Evolutionary conservation across 331 rosid species (phyloP).

Genomic region (Cucumis variabilis): DNA sequence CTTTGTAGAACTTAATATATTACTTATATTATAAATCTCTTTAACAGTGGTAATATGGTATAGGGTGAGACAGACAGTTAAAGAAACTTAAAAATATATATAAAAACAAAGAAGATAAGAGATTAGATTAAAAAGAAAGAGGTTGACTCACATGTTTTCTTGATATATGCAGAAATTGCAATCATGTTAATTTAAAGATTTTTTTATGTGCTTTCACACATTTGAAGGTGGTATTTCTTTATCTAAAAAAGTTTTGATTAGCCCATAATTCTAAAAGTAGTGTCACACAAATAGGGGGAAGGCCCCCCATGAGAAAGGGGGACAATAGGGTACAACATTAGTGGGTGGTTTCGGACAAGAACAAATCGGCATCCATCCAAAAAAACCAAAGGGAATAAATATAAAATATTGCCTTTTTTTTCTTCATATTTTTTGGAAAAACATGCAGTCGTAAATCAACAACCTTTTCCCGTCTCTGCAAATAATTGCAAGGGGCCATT

Average conservation of each 20-base stretch:
- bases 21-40: too few relatives aligned
- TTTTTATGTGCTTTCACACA: too few relatives aligned
- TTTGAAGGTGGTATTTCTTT: too few relatives aligned
- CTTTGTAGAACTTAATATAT: too few relatives aligned
- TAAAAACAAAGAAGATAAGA: too few relatives aligned
- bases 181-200: too few relatives aligned
- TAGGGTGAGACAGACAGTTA: too few relatives aligned
- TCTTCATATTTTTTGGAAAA: not conserved
- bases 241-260: not conserved
- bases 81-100: too few relatives aligned
- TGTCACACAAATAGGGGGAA: not conserved
- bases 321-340: not conserved
- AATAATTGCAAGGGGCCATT: not conserved
- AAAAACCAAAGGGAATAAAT: constrained; percentile 17
- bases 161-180: too few relatives aligned
- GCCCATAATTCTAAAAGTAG: not conserved
- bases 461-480: not conserved
- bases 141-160: too few relatives aligned
- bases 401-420: not conserved
- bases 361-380: not conserved
- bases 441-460: not conserved
- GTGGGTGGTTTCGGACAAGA: not conserved
- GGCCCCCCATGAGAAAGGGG: not conserved
- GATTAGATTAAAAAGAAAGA: too few relatives aligned
- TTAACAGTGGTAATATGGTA: too few relatives aligned